Conservation (phyloP, 2,329 filamentous ascomycete genomes). For the Verticillium longisporum region DNA sequence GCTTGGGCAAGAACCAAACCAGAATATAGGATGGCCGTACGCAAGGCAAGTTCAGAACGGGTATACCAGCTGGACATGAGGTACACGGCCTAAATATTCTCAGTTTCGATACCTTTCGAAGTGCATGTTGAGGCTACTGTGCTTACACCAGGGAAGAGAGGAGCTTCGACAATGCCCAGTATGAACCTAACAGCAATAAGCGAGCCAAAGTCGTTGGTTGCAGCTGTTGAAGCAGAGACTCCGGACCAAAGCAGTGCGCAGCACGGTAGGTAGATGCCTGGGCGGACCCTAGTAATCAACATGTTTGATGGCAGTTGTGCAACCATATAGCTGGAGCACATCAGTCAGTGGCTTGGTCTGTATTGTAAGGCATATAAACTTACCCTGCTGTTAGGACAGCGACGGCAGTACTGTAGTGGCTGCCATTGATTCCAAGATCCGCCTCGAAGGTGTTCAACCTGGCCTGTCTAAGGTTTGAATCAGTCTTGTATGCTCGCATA, state of each 20-base stretch:
- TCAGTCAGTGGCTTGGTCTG: not conserved
- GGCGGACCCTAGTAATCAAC: slow-evolving; percentile 44
- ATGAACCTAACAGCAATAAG: slow-evolving; percentile 41
- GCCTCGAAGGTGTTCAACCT: slow-evolving; percentile 44
- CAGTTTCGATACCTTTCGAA: not conserved
- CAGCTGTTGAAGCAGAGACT: slow-evolving; percentile 37
- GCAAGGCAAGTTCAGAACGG: slow-evolving; percentile 31
- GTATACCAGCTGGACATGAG: slow-evolving; percentile 40
- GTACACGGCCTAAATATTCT: slow-evolving; percentile 27
- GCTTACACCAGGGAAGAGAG: slow-evolving; percentile 34
- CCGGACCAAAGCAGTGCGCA: slow-evolving; percentile 37
- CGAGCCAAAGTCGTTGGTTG: slow-evolving; percentile 30
- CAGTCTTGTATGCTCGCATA: slow-evolving; percentile 9
- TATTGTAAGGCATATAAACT: slow-evolving; percentile 33
- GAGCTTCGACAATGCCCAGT: slow-evolving; percentile 37
- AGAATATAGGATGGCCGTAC: slow-evolving; percentile 40
- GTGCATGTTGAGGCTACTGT: not conserved
- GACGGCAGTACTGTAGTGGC: slow-evolving; percentile 28
- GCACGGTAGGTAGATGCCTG: slow-evolving; percentile 43
- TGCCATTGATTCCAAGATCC: slow-evolving; percentile 47
- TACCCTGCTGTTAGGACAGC: slow-evolving; percentile 20
- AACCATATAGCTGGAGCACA: slow-evolving; percentile 45
- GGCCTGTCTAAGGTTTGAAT: slow-evolving; percentile 30
- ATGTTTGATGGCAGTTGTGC: slow-evolving; percentile 59
- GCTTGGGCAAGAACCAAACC: slow-evolving; percentile 41